Evolutionary conservation across 108 stramenopile genomes (phyloP).

Genomic region (Cyclotella atomus): DNA sequence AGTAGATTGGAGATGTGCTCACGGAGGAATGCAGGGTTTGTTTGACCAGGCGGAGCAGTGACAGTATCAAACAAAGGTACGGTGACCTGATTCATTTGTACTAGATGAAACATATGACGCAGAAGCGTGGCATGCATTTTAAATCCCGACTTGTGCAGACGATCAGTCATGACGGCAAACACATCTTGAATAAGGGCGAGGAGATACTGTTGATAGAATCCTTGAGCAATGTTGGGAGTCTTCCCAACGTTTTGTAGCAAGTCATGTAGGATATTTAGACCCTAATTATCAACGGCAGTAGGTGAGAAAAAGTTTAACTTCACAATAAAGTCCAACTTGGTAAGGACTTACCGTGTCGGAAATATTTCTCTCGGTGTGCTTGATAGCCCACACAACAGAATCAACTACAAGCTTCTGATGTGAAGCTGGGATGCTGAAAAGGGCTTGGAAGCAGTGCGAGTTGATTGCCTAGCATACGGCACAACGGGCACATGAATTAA

Average conservation of each 20-base stretch:
- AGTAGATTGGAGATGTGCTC: slow-evolving; percentile 93
- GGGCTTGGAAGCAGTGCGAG: slow-evolving; percentile 93
- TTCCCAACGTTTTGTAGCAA: slow-evolving; percentile 91
- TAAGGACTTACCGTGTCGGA: slow-evolving; percentile 88
- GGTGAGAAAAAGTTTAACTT: not conserved
- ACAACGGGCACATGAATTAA: not conserved
- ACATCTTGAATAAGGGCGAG: slow-evolving; percentile 97
- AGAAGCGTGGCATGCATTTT: slow-evolving; percentile 98
- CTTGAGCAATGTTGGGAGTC: slow-evolving; percentile 91
- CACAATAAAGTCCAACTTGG: not conserved
- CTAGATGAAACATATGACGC: slow-evolving; percentile 95
- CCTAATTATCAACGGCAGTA: slow-evolving; percentile 46
- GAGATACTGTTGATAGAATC: slow-evolving; percentile 96
- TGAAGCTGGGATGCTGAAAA: slow-evolving; percentile 94
- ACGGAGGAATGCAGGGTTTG: slow-evolving; percentile 90
- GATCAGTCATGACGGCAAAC: slow-evolving; percentile 98
- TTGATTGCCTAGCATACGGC: slow-evolving; percentile 66
- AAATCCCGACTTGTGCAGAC: slow-evolving; percentile 98
- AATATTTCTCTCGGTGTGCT: slow-evolving; percentile 98
- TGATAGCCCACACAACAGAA: slow-evolving; percentile 98
- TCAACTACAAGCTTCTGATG: slow-evolving; percentile 99
- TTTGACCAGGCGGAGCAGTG: slow-evolving; percentile 74
- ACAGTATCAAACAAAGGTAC: slow-evolving; percentile 93
- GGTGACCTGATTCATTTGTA: slow-evolving; percentile 93
- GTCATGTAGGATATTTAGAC: slow-evolving; percentile 95